Conservation (phyloP, 768 basidiomycete species). For the Russula earlei region DNA sequence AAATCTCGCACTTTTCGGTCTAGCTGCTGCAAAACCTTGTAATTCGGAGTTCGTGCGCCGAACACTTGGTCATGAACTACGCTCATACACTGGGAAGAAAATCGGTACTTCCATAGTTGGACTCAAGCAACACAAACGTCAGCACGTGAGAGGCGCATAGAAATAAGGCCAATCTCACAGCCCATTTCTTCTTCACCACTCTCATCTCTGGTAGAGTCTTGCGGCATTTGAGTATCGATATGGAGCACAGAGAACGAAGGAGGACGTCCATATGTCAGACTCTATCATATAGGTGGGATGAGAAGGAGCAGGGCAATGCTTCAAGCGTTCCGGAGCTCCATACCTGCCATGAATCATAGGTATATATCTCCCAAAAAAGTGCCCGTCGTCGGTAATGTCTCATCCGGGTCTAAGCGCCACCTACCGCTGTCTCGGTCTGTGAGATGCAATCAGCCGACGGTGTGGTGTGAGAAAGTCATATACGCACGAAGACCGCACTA, state of each 20-base stretch:
- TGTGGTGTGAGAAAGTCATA: constrained; percentile 29
- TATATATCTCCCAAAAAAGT: constrained; percentile 56
- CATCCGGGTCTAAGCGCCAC: constrained; percentile 48
- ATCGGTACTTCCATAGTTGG: constrained; percentile 61
- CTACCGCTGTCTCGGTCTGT: constrained; percentile 59
- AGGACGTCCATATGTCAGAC: constrained; percentile 61
- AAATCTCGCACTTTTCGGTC: constrained; percentile 56
- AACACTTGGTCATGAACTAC: constrained; percentile 62
- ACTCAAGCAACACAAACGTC: constrained; percentile 32
- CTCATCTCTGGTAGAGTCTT: constrained; percentile 44
- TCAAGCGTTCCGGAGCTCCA: constrained; percentile 9
- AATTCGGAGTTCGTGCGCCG: constrained; percentile 50
- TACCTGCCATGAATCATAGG: constrained; percentile 67
- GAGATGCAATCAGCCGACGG: constrained; percentile 11
- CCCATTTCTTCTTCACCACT: constrained; percentile 50
- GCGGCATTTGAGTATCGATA: constrained; percentile 23
- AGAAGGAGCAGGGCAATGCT: not conserved
- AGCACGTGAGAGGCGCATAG: not conserved
- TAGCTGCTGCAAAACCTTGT: constrained; percentile 52
- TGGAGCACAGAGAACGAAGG: constrained; percentile 45
- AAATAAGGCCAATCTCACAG: constrained; percentile 34
- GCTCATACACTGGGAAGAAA: constrained; percentile 50
- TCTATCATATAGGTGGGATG: constrained; percentile 31
- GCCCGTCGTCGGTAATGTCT: constrained; percentile 50
- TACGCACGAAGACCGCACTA: constrained; percentile 33